These are phyloP conservation scores for Botrytis aclada DNA, from an alignment of 2,329 filamentous ascomycete genomes.

Conservation along the genomic window DNA sequence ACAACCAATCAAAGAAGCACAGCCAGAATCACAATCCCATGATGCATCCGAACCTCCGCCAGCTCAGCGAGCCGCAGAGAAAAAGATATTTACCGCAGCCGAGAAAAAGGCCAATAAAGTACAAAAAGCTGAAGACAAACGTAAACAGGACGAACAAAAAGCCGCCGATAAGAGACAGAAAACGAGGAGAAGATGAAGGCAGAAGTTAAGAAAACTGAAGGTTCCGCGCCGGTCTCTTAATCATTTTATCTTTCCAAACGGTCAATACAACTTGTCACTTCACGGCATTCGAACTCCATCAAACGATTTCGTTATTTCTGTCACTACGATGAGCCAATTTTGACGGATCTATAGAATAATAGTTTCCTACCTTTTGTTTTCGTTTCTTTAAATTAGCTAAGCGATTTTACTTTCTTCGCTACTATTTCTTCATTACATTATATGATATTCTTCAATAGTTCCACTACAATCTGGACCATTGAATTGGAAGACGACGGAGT, in stretches of 20 bases:
- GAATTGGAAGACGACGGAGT: constrained; percentile 1
- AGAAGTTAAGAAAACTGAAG: neutral
- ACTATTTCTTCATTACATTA: constrained; percentile 3
- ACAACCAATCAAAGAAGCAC: constrained; percentile 14
- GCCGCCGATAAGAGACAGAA: constrained; percentile 14
- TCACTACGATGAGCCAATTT: neutral
- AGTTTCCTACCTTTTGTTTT: neutral
- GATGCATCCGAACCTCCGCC: constrained; percentile 7
- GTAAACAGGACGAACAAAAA: constrained; percentile 16
- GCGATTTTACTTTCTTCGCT: neutral
- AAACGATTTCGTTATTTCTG: neutral
- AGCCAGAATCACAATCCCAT: neutral
- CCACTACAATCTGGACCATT: neutral
- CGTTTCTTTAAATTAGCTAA: neutral
- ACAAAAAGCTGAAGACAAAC: constrained; percentile 19
- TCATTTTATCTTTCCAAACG: neutral
- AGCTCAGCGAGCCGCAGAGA: constrained; percentile 15
- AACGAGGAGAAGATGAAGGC: constrained; percentile 14
- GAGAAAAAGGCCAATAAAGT: constrained; percentile 19
- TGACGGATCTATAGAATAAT: neutral
- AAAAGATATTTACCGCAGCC: constrained; percentile 11
- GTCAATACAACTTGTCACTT: neutral
- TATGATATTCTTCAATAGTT: neutral
- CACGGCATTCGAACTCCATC: neutral
- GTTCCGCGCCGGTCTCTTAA: neutral